phyloP scores from a whole-genome alignment of 768 basidiomycete species.

The Naganishia onofrii region DNA sequence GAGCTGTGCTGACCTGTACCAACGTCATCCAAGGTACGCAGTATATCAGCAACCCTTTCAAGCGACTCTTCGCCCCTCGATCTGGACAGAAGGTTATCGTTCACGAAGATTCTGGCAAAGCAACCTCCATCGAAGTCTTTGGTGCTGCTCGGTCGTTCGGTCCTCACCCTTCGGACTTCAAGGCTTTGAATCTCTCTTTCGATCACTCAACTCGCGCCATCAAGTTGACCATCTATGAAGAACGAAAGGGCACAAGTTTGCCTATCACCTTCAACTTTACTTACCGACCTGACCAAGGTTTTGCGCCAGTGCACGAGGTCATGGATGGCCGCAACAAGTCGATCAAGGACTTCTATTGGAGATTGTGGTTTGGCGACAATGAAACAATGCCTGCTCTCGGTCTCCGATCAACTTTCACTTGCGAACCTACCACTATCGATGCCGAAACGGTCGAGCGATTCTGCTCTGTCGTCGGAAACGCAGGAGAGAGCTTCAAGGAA shows the following conservation, averaged over 20 bases:
- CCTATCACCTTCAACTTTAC: slow-evolving; percentile 77
- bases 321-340: slow-evolving; percentile 75
- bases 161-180: slow-evolving; percentile 69
- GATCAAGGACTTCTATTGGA: slow-evolving; percentile 98
- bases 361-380: slow-evolving; percentile 91
- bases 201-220: slow-evolving; percentile 61
- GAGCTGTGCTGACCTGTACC: slow-evolving; percentile 74
- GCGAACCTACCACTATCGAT: slow-evolving; percentile 79
- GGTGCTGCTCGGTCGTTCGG: slow-evolving; percentile 80
- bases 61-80: slow-evolving; percentile 80
- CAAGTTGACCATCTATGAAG: slow-evolving; percentile 74
- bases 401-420: slow-evolving; percentile 75
- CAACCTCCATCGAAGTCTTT: slow-evolving; percentile 65
- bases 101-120: slow-evolving; percentile 54
- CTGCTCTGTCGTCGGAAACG: slow-evolving; percentile 81
- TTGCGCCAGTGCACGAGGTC: slow-evolving; percentile 88
- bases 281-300: slow-evolving; percentile 84
- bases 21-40: slow-evolving; percentile 82
- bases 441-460: slow-evolving; percentile 77
- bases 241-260: slow-evolving; percentile 70
- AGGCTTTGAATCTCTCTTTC: slow-evolving; percentile 74
- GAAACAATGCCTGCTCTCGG: slow-evolving; percentile 72
- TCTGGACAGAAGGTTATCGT: slow-evolving; percentile 73
- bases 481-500: slow-evolving; percentile 83
- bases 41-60: slow-evolving; percentile 84